Evolutionary conservation across 108 stramenopile genomes (phyloP).

Genomic region (Skeletonema marinoi): DNA sequence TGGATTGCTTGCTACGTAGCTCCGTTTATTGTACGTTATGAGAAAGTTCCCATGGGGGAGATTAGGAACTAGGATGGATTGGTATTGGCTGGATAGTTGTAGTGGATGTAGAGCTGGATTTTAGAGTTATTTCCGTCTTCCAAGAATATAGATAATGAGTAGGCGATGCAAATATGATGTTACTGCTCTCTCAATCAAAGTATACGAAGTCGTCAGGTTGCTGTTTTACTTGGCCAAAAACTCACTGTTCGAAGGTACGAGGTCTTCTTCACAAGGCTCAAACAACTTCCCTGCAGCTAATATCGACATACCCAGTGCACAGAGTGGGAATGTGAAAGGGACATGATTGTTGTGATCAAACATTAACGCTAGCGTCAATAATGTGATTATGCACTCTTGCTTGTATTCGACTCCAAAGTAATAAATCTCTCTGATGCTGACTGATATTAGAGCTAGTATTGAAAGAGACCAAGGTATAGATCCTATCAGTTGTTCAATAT

Average conservation of each 20-base stretch:
- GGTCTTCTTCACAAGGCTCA: slow-evolving; percentile 11
- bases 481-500: not conserved
- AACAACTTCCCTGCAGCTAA: slow-evolving; percentile 16
- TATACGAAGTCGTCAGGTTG: too few relatives aligned
- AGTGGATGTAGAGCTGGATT: too few relatives aligned
- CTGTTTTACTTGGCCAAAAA: slow-evolving; percentile 8
- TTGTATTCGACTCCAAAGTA: slow-evolving; percentile 20
- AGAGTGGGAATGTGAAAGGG: not conserved
- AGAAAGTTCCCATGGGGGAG: not conserved
- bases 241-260: slow-evolving; percentile 13
- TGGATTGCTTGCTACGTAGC: not conserved
- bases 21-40: not conserved
- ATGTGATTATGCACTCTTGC: slow-evolving; percentile 6
- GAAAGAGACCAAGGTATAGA: slow-evolving; percentile 5
- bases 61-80: too few relatives aligned
- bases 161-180: too few relatives aligned
- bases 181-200: too few relatives aligned
- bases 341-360: not conserved
- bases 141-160: too few relatives aligned
- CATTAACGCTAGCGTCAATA: slow-evolving; percentile 1
- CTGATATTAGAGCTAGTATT: slow-evolving; percentile 3
- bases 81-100: too few relatives aligned
- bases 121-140: too few relatives aligned
- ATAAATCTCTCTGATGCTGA: slow-evolving; percentile 6
- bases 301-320: slow-evolving; percentile 12